phyloP scores from a whole-genome alignment of 164 flowering plant species.

The Pachysandra terminalis region DNA sequence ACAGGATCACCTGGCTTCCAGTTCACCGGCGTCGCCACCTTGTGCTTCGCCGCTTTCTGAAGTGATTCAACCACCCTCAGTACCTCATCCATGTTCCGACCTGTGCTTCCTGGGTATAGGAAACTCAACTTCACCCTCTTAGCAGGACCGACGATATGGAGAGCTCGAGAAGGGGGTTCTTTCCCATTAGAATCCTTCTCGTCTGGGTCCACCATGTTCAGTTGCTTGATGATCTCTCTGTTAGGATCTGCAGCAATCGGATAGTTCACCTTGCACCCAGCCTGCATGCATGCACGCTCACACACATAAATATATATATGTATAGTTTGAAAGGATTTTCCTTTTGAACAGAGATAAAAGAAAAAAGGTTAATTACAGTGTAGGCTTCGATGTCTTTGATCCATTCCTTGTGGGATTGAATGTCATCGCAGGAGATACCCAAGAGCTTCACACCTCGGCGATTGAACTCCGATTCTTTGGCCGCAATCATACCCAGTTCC shows the following conservation, averaged over 20 bases:
- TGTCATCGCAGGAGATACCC: slow-evolving; percentile 76
- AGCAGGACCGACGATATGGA: slow-evolving; percentile 77
- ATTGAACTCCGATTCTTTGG: slow-evolving; percentile 42
- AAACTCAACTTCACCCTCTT: slow-evolving; percentile 81
- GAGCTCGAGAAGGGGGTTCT: slow-evolving; percentile 65
- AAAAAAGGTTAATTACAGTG: slow-evolving; percentile 23
- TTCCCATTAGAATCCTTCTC: slow-evolving; percentile 56
- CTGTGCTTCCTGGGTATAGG: slow-evolving; percentile 73
- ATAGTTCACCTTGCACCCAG: slow-evolving; percentile 61
- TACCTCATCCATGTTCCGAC: slow-evolving; percentile 87
- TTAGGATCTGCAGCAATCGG: slow-evolving; percentile 75
- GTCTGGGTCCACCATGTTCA: slow-evolving; percentile 95
- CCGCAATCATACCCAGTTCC: slow-evolving; percentile 71
- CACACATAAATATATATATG: too few relatives aligned
- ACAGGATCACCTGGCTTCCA: slow-evolving; percentile 78
- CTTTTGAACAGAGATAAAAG: too few relatives aligned
- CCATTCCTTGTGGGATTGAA: slow-evolving; percentile 65
- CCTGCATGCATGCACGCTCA: slow-evolving; percentile 34
- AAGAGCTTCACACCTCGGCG: slow-evolving; percentile 72
- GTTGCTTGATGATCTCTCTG: slow-evolving; percentile 53
- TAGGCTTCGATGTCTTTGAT: slow-evolving; percentile 80
- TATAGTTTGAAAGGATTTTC: too few relatives aligned
- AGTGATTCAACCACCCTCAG: slow-evolving; percentile 77
- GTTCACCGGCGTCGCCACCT: slow-evolving; percentile 75
- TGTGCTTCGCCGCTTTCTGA: slow-evolving; percentile 55